Percentiles rank a stretch among this genome's conserved stretches.
Conservation (phyloP, 805 yeast species). For the Spathaspora sp. region DNA sequence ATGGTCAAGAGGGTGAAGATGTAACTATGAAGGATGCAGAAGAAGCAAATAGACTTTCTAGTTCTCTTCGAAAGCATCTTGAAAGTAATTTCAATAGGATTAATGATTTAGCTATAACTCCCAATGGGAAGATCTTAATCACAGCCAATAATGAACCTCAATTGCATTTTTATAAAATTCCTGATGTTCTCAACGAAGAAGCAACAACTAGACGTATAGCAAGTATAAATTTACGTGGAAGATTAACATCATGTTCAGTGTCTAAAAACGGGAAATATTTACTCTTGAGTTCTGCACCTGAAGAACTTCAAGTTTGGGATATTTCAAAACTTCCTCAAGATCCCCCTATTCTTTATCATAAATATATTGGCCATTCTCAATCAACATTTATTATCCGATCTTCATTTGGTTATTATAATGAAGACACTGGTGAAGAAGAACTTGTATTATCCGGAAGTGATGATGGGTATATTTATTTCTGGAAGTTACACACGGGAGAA, state of each 20-base stretch:
- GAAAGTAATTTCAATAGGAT: constrained; percentile 44
- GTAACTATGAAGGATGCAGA: constrained; percentile 8
- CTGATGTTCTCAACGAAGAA: constrained; percentile 27
- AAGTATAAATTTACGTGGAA: constrained; percentile 50
- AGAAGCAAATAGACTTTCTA: constrained; percentile 2
- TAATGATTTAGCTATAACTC: constrained; percentile 65
- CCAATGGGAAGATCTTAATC: constrained; percentile 58
- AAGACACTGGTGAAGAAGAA: constrained; percentile 45
- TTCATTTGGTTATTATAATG: constrained; percentile 61
- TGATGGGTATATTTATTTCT: constrained; percentile 71
- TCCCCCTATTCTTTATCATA: constrained; percentile 53
- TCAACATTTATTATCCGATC: constrained; percentile 68
- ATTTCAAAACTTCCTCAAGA: constrained; percentile 31
- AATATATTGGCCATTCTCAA: constrained; percentile 71
- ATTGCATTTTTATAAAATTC: constrained; percentile 58
- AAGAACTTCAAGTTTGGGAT: constrained; percentile 82
- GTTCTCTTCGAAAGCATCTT: constrained; percentile 7
- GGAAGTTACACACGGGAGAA: constrained; percentile 73
- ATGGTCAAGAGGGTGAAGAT: constrained; percentile 3
- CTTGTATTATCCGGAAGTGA: constrained; percentile 79
- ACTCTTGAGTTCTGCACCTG: constrained; percentile 65
- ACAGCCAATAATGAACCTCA: constrained; percentile 63
- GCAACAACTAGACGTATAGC: constrained; percentile 36
- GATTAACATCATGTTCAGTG: constrained; percentile 61
- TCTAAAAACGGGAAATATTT: constrained; percentile 52